Conservation (phyloP, 2,329 filamentous ascomycete genomes). For the Penicillium decumbens region DNA sequence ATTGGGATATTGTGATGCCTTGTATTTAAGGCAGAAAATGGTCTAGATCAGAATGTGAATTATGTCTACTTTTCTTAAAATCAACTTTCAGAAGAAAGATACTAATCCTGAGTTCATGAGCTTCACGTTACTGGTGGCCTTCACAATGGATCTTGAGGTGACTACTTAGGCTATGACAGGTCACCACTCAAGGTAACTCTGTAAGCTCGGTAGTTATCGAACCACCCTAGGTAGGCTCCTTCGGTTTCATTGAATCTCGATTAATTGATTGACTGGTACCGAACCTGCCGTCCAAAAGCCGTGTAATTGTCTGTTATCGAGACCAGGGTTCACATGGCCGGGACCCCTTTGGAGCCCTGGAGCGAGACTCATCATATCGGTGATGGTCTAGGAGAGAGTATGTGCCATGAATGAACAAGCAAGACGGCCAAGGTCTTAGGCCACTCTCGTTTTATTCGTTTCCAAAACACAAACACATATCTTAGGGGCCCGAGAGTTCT, state of each 20-base stretch:
- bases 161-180: neutral
- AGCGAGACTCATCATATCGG: constrained; percentile 2
- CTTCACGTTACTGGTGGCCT: neutral
- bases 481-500: too few relatives aligned
- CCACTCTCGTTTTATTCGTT: neutral
- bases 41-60: neutral
- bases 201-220: neutral
- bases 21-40: neutral
- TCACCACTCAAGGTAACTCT: too few relatives aligned
- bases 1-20: constrained; percentile 6
- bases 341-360: neutral
- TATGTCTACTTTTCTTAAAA: neutral
- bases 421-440: too few relatives aligned
- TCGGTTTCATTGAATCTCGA: too few relatives aligned
- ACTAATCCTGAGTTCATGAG: neutral
- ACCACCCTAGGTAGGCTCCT: too few relatives aligned
- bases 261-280: too few relatives aligned
- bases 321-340: too few relatives aligned
- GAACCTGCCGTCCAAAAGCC: neutral
- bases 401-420: neutral
- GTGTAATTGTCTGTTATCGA: neutral
- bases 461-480: neutral
- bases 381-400: constrained; percentile 6
- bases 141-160: neutral
- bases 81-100: neutral